Base-by-base conservation (phyloP, 768 basidiomycete genomes). In the Peribolospora baueri region DNA sequence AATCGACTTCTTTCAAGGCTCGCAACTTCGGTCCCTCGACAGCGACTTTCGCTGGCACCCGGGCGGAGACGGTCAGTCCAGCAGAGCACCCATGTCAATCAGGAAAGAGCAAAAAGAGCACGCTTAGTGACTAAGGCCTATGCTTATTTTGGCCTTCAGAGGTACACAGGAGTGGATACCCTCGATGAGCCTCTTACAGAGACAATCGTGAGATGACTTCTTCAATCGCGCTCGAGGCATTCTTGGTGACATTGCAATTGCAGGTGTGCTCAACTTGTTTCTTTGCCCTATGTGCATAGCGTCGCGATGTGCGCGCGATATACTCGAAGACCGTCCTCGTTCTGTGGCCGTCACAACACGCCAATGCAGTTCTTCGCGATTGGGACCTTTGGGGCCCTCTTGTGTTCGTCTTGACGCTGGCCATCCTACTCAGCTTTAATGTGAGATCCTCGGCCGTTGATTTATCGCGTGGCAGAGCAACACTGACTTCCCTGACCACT, bases 361-460 rank as follows among this genome's bases (percentile, higher is more conserved):
- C 79, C 5, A 73, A 72, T 88, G 49, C 76, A 74, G 90, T 84
- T 47, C 54, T 73, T 55, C 87, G 87, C 59, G 90, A 95, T 65
- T 97, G 90, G 91, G 91, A 97, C 68, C 74, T 97, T 37, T 97
- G 91, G 91, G 90, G 90, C 3, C 90, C 90, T 8, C 72, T 95
- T 3, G 73, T 95, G 57, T 73, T 88, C 46, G 85, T 81, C 61
- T 72, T 90, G 54, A 66, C 76, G 46, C 74, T 90, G 9, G 82
- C 80, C 53, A 80, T 85, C 48, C 80, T 88, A 73, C 75, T 91
- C 14, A 25, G 25, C 25, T 25, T 25, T 25, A 25, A 25, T 25
- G 25, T 25, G 25, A 25, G 25, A 25, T 87, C 84, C 64, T 69
- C 86, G 49, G 84, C 84, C 66, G 86, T 84, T 63, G 52, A 75